A percentile compares a stretch with the other conserved stretches of the same genome.
Conservation (phyloP, 108 stramenopile genomes). For the Pinguiococcus pyrenoidosus region DNA sequence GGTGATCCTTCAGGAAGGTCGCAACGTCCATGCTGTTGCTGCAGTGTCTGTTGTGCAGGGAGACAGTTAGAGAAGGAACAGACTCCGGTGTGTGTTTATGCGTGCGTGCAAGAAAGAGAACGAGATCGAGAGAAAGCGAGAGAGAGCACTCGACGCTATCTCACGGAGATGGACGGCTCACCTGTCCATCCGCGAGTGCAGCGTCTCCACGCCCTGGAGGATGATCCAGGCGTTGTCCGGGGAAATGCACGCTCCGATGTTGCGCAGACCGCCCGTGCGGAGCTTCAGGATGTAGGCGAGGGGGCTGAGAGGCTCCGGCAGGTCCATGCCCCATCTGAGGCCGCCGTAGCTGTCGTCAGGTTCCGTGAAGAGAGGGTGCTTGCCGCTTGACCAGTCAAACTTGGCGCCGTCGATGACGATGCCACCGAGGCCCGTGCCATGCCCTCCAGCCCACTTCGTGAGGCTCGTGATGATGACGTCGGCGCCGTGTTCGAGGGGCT, state of each 20-base stretch:
- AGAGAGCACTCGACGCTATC: no score
- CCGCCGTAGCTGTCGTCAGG: conserved; percentile 40
- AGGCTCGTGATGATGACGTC: conserved; percentile 55
- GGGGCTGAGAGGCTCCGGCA: conserved; percentile 51
- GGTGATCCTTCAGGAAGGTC: conserved; percentile 45
- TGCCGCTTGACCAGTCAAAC: conserved; percentile 63
- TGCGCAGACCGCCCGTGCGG: conserved; percentile 52
- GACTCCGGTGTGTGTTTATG: no score
- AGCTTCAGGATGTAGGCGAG: conserved; percentile 57
- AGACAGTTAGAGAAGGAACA: no score
- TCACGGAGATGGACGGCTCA: no score
- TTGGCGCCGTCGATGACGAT: conserved; percentile 52
- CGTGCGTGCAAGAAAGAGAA: no score
- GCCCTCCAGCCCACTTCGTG: conserved; percentile 83
- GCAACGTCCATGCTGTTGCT: conserved; percentile 59
- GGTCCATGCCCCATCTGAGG: conserved; percentile 46
- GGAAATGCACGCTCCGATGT: conserved; percentile 62
- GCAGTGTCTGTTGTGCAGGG: no score
- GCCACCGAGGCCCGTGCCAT: conserved; percentile 54
- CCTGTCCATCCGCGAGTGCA: conserved; percentile 61
- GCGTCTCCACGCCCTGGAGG: conserved; percentile 73
- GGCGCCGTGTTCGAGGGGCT: conserved; percentile 64
- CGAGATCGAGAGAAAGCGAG: no score
- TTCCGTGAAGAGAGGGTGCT: conserved; percentile 55
- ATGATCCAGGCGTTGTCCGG: conserved; percentile 68